These are phyloP conservation scores for Saksenaea vasiformis DNA, from an alignment of 371 early-diverging fungal genomes.

Conservation along the genomic window DNA sequence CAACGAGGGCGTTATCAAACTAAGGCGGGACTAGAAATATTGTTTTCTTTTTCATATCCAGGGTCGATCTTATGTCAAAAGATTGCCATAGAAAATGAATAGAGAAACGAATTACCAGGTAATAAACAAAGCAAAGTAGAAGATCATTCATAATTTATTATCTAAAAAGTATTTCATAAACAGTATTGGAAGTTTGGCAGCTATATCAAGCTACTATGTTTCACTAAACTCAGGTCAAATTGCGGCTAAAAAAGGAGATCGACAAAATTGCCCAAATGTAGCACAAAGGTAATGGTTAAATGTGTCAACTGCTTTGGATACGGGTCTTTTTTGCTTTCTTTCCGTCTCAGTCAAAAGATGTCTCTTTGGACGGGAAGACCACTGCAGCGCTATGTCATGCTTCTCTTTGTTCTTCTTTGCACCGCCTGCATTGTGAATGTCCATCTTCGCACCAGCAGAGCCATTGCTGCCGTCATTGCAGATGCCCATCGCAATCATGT, in stretches of 20 bases:
- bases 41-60: no score
- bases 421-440: slow-evolving; percentile 19
- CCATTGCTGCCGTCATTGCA: neutral
- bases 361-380: slow-evolving; percentile 18
- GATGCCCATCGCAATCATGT: slow-evolving; percentile 8
- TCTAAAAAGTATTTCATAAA: no score
- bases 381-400: slow-evolving; percentile 15
- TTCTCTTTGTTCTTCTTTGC: slow-evolving; percentile 20
- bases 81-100: no score
- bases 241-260: neutral
- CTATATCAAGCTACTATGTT: neutral
- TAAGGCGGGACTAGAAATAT: no score
- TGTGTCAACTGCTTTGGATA: neutral
- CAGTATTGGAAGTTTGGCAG: no score
- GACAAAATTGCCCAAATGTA: neutral
- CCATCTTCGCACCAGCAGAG: slow-evolving; percentile 11
- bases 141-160: no score
- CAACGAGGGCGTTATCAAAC: no score
- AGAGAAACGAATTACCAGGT: no score
- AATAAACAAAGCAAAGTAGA: no score
- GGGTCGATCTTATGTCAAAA: no score
- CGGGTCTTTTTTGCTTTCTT: slow-evolving; percentile 5
- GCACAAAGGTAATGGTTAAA: neutral
- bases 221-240: neutral
- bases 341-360: slow-evolving; percentile 11